phyloP scores from a whole-genome alignment of 169 alveolate genomes.

The Theileria parva region DNA sequence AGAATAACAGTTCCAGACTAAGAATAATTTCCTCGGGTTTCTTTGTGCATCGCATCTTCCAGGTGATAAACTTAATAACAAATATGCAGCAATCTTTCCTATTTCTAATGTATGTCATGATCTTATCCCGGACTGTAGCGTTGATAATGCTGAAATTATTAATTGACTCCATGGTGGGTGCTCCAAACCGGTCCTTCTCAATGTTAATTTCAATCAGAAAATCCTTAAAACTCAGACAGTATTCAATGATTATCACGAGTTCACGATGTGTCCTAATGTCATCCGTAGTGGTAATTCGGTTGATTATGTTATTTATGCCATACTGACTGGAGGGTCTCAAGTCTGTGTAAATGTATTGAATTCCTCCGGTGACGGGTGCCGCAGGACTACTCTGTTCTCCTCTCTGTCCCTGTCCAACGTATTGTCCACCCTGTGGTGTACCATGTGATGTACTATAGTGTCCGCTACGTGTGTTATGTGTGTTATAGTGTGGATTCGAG shows the following conservation, averaged over 20 bases:
- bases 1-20: slow-evolving; percentile 68
- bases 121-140: slow-evolving; percentile 20
- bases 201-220: slow-evolving; percentile 28
- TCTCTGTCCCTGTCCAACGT: not conserved
- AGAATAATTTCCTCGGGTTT: slow-evolving; percentile 77
- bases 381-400: slow-evolving; percentile 12
- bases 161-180: slow-evolving; percentile 51
- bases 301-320: slow-evolving; percentile 29
- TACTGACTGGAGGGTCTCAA: slow-evolving; percentile 20
- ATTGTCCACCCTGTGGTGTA: not conserved
- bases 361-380: too few relatives aligned
- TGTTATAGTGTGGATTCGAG: not conserved
- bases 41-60: slow-evolving; percentile 70
- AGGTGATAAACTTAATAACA: slow-evolving; percentile 64
- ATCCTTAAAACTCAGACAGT: slow-evolving; percentile 24
- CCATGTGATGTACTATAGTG: too few relatives aligned
- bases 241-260: slow-evolving; percentile 55
- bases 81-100: slow-evolving; percentile 62
- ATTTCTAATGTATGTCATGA: slow-evolving; percentile 34
- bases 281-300: slow-evolving; percentile 18
- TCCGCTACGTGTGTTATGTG: too few relatives aligned
- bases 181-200: slow-evolving; percentile 59
- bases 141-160: slow-evolving; percentile 41
- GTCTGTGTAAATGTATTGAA: not conserved
- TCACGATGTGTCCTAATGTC: slow-evolving; percentile 59